phyloP scores from a whole-genome alignment of 164 flowering plant species.

The Annona squamosa region DNA sequence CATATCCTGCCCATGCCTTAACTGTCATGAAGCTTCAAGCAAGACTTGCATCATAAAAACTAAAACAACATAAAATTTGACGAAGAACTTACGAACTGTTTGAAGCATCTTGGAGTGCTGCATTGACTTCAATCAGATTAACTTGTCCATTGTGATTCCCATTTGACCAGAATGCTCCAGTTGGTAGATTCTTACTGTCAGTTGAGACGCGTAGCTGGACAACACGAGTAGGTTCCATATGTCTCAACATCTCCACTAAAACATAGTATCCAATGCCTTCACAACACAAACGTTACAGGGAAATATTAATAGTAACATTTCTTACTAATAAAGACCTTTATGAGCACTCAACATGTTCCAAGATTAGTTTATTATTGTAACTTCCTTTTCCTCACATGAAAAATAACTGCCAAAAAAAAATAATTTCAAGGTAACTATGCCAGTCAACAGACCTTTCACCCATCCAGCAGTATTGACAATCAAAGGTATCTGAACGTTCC shows the following conservation, averaged over 20 bases:
- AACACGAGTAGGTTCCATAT: conserved; percentile 76
- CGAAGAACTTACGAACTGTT: conserved; percentile 66
- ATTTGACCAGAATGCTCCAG: conserved; percentile 69
- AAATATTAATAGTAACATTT: background rate
- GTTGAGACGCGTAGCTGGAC: conserved; percentile 68
- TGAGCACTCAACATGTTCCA: background rate
- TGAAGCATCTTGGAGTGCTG: conserved; percentile 55
- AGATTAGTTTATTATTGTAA: background rate
- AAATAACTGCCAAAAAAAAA: background rate
- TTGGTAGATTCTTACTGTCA: conserved; percentile 67
- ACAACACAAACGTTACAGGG: background rate
- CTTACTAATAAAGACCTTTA: background rate
- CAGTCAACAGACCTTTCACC: conserved; percentile 66
- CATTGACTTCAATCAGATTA: conserved; percentile 48
- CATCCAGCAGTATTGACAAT: conserved; percentile 92
- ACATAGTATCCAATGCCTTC: conserved; percentile 79
- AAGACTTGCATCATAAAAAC: background rate
- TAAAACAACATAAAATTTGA: background rate
- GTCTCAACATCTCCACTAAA: conserved; percentile 64
- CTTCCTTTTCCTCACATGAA: too few relatives aligned
- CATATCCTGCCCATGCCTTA: background rate
- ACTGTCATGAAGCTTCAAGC: background rate
- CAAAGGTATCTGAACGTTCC: conserved; percentile 51
- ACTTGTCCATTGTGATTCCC: conserved; percentile 21
- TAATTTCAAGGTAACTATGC: conserved; percentile 1